phyloP scores from a whole-genome alignment of 805 yeast species.

The Scheffersomyces ergatensis region DNA sequence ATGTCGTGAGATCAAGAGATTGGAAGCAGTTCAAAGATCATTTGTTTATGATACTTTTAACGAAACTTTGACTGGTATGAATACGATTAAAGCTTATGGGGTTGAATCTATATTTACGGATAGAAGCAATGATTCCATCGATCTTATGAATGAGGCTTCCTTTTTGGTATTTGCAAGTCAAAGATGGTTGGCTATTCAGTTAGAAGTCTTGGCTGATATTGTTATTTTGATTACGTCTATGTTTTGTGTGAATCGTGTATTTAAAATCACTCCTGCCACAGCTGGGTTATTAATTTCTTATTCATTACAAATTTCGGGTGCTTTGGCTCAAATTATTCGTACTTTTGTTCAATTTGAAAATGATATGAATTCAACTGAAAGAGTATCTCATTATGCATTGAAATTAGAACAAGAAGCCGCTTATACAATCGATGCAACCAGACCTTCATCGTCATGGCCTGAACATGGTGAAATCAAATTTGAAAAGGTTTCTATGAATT shows the following conservation, averaged over 20 bases:
- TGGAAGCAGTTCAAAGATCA: slow-evolving; percentile 72
- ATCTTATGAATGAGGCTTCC: slow-evolving; percentile 68
- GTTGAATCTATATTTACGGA: slow-evolving; percentile 45
- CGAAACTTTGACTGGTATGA: slow-evolving; percentile 66
- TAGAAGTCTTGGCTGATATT: slow-evolving; percentile 53
- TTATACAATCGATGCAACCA: slow-evolving; percentile 41
- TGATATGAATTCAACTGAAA: slow-evolving; percentile 74
- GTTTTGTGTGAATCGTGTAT: slow-evolving; percentile 59
- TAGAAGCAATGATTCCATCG: slow-evolving; percentile 46
- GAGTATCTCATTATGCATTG: slow-evolving; percentile 63
- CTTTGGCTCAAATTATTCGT: slow-evolving; percentile 60
- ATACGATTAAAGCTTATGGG: slow-evolving; percentile 60
- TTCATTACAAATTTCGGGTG: slow-evolving; percentile 52
- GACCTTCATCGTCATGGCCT: slow-evolving; percentile 49
- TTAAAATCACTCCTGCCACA: slow-evolving; percentile 58
- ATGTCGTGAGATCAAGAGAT: slow-evolving; percentile 71
- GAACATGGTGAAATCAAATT: slow-evolving; percentile 43
- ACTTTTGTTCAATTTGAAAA: slow-evolving; percentile 72
- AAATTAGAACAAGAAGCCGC: slow-evolving; percentile 65
- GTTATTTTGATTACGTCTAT: slow-evolving; percentile 55
- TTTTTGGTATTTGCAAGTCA: slow-evolving; percentile 63
- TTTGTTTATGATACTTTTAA: slow-evolving; percentile 68
- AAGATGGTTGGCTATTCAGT: slow-evolving; percentile 67
- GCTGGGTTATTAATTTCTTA: slow-evolving; percentile 70
- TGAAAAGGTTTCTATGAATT: slow-evolving; percentile 45